Evolutionary conservation across 2,329 filamentous ascomycete genomes (phyloP), one percentile per base, ranked within the genome.

Genomic region (Myotisia sp.): DNA sequence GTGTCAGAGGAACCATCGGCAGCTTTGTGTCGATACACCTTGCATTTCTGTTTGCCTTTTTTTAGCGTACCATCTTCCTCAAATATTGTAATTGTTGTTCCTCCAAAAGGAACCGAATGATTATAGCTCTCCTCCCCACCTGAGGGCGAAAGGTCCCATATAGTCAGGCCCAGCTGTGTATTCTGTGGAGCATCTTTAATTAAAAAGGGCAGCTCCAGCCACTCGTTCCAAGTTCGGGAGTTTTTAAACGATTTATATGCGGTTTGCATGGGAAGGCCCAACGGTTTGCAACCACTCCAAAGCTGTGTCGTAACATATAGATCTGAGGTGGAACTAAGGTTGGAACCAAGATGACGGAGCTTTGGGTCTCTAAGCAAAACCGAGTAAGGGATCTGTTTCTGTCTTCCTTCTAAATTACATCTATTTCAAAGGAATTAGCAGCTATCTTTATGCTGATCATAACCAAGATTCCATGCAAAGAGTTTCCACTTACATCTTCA

Each of bases 231-330:
- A 52, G 75, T 76, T 38, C 50, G 47, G 19, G 38, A 74, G 22
- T 70, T 71, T 52, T 85, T 84, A 54, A 98, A 95, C 5, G 83
- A 64, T 52, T 85, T 93, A 61, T 95, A 95, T 16, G 84, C 72
- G 2, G 90, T 98, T 56, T 95, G 87, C 7, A 92, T 71, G 0
- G 85, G 81, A 1, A 95, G 82, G 0, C 86, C 92, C 45, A 98
- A 63, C 22, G 87, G 85, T 55, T 98, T 98, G 18, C 86, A 94
- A 49, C 92, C 85, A 8, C 86, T 83, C 79, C 87, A 98, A 49
- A 95, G 71, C 57, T 95, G 90, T 6, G 79, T 80, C 0, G 86
- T 94, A 31, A 92, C 77, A 52, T 87, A 94, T 30, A 98, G 76
- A 54, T 98, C 90, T 17, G 85, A 94, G 52, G 79, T 65, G 1